A percentile compares a stretch with the other conserved stretches of the same genome.
These are phyloP conservation scores for Coemansia sp. DNA, from an alignment of 371 early-diverging fungal genomes.

Conservation along the genomic window DNA sequence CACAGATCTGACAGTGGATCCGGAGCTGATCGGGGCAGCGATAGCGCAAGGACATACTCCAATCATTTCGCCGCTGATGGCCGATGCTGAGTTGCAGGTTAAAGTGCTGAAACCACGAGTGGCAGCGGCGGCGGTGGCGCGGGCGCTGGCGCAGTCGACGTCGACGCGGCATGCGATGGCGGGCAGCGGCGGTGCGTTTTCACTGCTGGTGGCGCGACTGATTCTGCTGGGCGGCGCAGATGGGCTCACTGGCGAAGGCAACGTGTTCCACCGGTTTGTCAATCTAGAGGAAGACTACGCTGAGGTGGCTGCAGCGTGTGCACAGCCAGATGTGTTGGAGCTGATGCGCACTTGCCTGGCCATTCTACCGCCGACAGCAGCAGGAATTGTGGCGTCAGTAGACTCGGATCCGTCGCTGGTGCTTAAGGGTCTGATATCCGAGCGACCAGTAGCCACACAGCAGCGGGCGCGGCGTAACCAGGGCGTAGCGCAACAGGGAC, in stretches of 20 bases:
- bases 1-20: conserved; percentile 12
- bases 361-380: conserved; percentile 52
- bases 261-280: conserved; percentile 57
- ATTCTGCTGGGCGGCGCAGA: conserved; percentile 35
- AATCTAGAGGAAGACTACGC: conserved; percentile 66
- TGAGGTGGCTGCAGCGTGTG: conserved; percentile 30
- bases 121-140: conserved; percentile 54
- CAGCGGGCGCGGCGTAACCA: conserved; percentile 11
- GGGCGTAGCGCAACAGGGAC: background rate
- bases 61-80: conserved; percentile 31
- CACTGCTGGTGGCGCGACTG: conserved; percentile 52
- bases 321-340: conserved; percentile 19
- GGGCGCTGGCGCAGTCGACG: conserved; percentile 46
- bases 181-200: conserved; percentile 57
- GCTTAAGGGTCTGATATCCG: conserved; percentile 57
- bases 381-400: conserved; percentile 51
- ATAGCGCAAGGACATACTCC: conserved; percentile 46
- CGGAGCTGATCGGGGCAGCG: conserved; percentile 28
- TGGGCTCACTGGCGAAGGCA: conserved; percentile 30
- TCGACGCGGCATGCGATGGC: conserved; percentile 54
- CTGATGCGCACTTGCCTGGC: conserved; percentile 53
- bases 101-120: conserved; percentile 42
- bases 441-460: conserved; percentile 53
- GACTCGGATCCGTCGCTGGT: conserved; percentile 58
- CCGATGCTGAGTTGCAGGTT: conserved; percentile 29